These are phyloP conservation scores for Starmerella apicola DNA, from an alignment of 805 yeast species.

Conservation along the genomic window DNA sequence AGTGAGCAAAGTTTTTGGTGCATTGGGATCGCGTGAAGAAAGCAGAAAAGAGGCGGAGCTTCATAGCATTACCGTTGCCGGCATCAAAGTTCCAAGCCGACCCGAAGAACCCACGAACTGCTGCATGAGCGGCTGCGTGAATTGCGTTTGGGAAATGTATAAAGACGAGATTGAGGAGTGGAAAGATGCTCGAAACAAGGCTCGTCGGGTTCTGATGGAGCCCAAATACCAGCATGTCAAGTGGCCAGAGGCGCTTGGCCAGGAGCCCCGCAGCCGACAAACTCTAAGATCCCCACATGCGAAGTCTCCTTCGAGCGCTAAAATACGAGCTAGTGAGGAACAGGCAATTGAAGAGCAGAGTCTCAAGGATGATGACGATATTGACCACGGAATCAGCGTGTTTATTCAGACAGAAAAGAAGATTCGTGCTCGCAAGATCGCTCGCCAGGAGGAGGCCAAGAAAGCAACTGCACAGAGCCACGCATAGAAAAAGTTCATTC, in stretches of 20 bases:
- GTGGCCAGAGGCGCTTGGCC: conserved; percentile 59
- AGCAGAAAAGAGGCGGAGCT: conserved; percentile 26
- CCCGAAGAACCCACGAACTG: conserved; percentile 92
- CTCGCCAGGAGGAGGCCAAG: not conserved
- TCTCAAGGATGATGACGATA: conserved; percentile 33
- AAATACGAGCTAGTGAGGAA: conserved; percentile 26
- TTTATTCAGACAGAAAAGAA: conserved; percentile 74
- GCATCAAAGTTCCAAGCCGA: conserved; percentile 65
- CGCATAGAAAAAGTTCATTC: too few relatives aligned
- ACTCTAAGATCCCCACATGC: conserved; percentile 22
- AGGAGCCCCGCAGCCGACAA: conserved; percentile 28
- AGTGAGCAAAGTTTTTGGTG: conserved; percentile 26
- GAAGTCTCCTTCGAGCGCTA: conserved; percentile 19
- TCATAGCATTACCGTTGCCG: conserved; percentile 35
- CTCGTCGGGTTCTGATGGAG: conserved; percentile 22
- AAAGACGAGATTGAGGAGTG: conserved; percentile 81
- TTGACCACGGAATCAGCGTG: conserved; percentile 65
- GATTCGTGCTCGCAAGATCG: conserved; percentile 26
- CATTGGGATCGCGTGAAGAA: conserved; percentile 26
- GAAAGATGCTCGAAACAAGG: conserved; percentile 52
- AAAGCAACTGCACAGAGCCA: not conserved
- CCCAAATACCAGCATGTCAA: conserved; percentile 29
- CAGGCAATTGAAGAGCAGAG: conserved; percentile 30
- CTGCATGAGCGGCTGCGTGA: conserved; percentile 93
- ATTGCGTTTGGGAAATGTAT: conserved; percentile 92